Conservation (phyloP, 73 alveolate genomes). For the Breviolum minutum region DNA sequence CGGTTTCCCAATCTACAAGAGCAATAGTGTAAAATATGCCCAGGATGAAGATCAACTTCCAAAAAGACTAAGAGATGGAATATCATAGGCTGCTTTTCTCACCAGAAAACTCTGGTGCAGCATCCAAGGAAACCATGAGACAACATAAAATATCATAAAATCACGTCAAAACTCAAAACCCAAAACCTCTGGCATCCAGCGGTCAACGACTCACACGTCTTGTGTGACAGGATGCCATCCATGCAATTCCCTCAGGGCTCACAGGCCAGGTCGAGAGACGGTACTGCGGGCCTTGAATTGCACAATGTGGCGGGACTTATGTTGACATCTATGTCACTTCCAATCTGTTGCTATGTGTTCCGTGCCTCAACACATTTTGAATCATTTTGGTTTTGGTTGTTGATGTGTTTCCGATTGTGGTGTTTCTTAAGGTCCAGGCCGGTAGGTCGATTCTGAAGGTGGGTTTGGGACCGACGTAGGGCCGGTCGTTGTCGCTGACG, state of each 20-base stretch:
- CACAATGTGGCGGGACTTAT: too few relatives aligned
- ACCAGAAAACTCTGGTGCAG: not conserved
- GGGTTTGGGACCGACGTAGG: constrained; percentile 55
- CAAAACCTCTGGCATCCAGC: not conserved
- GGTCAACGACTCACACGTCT: constrained; percentile 32
- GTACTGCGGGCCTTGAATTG: constrained; percentile 16
- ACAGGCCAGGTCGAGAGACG: constrained; percentile 22
- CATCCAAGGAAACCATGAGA: not conserved
- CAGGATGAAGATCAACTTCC: too few relatives aligned
- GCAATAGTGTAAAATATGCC: not conserved
- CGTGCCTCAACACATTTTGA: not conserved
- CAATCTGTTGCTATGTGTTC: not conserved
- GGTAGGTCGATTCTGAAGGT: constrained; percentile 77
- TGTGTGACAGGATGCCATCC: constrained; percentile 7
- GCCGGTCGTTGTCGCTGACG: constrained; percentile 28
- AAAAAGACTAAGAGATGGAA: too few relatives aligned
- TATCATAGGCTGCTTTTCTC: too few relatives aligned
- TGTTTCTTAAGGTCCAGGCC: not conserved
- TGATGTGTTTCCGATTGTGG: not conserved
- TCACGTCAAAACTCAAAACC: not conserved
- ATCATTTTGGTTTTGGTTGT: not conserved
- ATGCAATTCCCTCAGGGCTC: not conserved
- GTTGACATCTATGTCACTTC: too few relatives aligned
- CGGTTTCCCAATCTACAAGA: not conserved
- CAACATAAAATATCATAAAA: not conserved